Percentiles rank a stretch among this genome's conserved stretches.
Evolutionary conservation across 225 moss, liverwort and hornwort species (phyloP).

Genomic region (Bryum argenteum): DNA sequence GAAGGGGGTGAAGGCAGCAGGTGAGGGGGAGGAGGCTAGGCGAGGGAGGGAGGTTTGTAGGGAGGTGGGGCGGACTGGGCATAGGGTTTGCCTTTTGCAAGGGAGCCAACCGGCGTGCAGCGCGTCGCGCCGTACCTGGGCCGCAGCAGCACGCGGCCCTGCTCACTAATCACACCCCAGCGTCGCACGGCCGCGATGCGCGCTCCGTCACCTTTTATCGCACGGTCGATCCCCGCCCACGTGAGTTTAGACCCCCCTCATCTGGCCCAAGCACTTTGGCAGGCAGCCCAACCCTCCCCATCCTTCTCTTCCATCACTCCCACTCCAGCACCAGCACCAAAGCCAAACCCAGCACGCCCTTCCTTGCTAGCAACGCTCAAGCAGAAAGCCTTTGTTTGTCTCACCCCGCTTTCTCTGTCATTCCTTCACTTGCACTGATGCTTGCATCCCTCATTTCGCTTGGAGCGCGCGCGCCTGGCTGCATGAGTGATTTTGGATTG

Average conservation of each 20-base stretch:
- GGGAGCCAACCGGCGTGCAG: constrained; percentile 43
- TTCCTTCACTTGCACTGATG: background rate
- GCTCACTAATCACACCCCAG: constrained; percentile 41
- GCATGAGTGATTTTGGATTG: constrained; percentile 19
- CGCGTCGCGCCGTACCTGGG: constrained; percentile 57
- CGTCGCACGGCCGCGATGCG: constrained; percentile 60
- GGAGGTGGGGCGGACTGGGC: constrained; percentile 5
- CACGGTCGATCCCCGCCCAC: constrained; percentile 51
- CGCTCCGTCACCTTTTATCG: constrained; percentile 51
- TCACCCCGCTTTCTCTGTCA: constrained; percentile 11
- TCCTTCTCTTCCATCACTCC: background rate
- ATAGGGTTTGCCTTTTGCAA: constrained; percentile 30
- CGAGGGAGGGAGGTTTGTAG: background rate
- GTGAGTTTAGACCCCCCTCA: constrained; percentile 36
- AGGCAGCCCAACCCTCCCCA: background rate
- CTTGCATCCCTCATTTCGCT: background rate
- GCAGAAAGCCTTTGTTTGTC: background rate
- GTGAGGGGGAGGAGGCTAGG: background rate
- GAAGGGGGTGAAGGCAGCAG: background rate
- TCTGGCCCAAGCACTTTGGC: background rate
- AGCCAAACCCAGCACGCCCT: background rate
- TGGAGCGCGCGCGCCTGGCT: background rate
- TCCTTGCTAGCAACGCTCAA: too few relatives aligned
- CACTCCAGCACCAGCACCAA: background rate
- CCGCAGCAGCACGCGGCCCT: constrained; percentile 53